These are phyloP conservation scores for Tripterygium wilfordii DNA, from an alignment of 177 flowering plant genomes.

Conservation along the genomic window DNA sequence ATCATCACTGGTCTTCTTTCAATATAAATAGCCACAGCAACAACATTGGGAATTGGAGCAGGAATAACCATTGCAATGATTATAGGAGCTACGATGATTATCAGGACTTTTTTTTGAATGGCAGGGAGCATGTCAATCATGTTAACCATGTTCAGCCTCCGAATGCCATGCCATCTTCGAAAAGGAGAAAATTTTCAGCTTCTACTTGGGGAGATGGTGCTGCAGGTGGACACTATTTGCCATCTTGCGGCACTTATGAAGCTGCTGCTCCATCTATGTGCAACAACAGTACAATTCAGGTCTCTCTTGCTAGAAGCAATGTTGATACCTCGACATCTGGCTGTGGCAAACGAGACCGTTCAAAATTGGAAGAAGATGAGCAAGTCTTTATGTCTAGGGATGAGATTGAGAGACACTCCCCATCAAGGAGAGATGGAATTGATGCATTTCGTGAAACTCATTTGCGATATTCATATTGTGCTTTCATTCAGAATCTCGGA, in stretches of 20 bases:
- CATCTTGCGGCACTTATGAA: not conserved
- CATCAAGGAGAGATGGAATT: constrained; percentile 94
- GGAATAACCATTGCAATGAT: constrained; percentile 4
- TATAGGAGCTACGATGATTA: constrained; percentile 4
- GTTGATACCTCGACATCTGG: constrained; percentile 18
- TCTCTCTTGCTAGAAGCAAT: constrained; percentile 29
- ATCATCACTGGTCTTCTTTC: constrained; percentile 25
- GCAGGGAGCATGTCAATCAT: constrained; percentile 16
- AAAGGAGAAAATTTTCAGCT: constrained; percentile 53
- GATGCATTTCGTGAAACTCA: constrained; percentile 67
- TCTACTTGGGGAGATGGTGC: constrained; percentile 33
- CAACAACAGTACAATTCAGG: constrained; percentile 11
- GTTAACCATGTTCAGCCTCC: constrained; percentile 18
- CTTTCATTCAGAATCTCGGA: constrained; percentile 84
- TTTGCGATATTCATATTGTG: constrained; percentile 85
- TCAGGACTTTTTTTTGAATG: constrained; percentile 15
- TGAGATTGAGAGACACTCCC: constrained; percentile 82
- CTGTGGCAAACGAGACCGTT: constrained; percentile 52
- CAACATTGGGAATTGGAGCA: constrained; percentile 2
- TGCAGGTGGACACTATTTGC: not conserved
- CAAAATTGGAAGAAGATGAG: constrained; percentile 55
- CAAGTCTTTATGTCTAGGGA: constrained; percentile 66
- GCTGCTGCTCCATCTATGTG: constrained; percentile 18
- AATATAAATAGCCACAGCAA: constrained; percentile 15
- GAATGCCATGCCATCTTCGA: constrained; percentile 33